Evolutionary conservation across 164 flowering plant genomes (phyloP).

Genomic region (Cinnamomum micranthum): DNA sequence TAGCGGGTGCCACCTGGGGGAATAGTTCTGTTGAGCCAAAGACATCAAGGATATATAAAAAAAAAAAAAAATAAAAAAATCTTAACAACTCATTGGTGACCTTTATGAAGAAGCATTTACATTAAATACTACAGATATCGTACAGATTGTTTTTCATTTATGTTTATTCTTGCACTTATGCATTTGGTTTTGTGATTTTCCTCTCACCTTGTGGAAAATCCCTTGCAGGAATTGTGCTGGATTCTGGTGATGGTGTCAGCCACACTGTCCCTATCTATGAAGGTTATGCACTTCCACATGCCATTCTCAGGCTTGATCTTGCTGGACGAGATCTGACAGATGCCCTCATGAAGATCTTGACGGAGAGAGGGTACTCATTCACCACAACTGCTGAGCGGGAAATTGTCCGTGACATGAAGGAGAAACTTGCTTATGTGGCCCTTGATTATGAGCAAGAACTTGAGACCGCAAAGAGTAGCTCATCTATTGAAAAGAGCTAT

Average conservation of each 20-base stretch:
- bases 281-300: constrained; percentile 21
- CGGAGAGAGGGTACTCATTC: constrained; percentile 13
- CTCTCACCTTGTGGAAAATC: background rate
- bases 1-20: no score
- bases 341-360: constrained; percentile 17
- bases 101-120: no score
- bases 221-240: constrained; percentile 17
- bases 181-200: background rate
- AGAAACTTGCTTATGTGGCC: constrained; percentile 19
- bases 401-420: constrained; percentile 19
- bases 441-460: constrained; percentile 19
- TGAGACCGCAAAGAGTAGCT: constrained; percentile 16
- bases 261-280: constrained; percentile 21
- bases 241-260: constrained; percentile 23
- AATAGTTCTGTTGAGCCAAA: no score
- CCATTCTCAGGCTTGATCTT: constrained; percentile 16
- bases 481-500: constrained; percentile 17
- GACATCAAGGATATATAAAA: no score
- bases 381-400: constrained; percentile 18
- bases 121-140: background rate
- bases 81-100: no score
- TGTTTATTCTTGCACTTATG: background rate
- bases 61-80: no score
- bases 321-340: constrained; percentile 18
- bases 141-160: background rate